phyloP scores from a whole-genome alignment of 2,329 filamentous ascomycete genomes.

The Bipolaris zeicola region DNA sequence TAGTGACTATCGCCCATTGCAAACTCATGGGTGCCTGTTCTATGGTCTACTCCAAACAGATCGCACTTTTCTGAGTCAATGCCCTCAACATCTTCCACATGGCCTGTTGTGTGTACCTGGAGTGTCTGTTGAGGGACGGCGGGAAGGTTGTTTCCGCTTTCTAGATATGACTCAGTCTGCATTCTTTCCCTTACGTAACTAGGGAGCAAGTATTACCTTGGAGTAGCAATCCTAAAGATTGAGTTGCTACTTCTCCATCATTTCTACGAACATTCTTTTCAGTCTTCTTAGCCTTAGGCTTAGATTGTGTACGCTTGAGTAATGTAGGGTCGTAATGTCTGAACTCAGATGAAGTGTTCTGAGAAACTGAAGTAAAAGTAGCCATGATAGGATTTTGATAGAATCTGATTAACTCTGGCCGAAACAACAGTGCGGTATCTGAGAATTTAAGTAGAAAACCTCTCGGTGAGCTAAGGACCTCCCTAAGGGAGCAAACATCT shows the following conservation, averaged over 20 bases:
- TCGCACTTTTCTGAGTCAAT: background rate
- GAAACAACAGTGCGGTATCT: background rate
- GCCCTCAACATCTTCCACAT: background rate
- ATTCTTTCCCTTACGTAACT: background rate
- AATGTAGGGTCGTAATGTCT: background rate
- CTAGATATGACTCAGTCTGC: background rate
- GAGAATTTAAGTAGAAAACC: slow-evolving; percentile 7
- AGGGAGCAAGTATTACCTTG: background rate
- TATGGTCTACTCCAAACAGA: background rate
- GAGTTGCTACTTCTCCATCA: background rate
- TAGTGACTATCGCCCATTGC: background rate
- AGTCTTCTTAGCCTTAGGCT: slow-evolving; percentile 1
- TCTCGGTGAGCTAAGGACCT: background rate
- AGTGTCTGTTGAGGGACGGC: background rate
- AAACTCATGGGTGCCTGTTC: background rate
- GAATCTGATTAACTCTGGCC: slow-evolving; percentile 5
- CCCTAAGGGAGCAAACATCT: slow-evolving; percentile 3
- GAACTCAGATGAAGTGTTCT: background rate
- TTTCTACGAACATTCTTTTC: background rate
- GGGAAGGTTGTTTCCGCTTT: background rate
- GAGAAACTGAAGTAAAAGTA: slow-evolving; percentile 7
- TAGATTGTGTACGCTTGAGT: background rate
- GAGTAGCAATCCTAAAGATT: background rate
- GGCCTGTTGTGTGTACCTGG: background rate
- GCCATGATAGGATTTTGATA: slow-evolving; percentile 1